A percentile compares a stretch with the other conserved stretches of the same genome.
Conservation (phyloP, 1,284 basidiomycete species). For the Puccinia horiana region DNA sequence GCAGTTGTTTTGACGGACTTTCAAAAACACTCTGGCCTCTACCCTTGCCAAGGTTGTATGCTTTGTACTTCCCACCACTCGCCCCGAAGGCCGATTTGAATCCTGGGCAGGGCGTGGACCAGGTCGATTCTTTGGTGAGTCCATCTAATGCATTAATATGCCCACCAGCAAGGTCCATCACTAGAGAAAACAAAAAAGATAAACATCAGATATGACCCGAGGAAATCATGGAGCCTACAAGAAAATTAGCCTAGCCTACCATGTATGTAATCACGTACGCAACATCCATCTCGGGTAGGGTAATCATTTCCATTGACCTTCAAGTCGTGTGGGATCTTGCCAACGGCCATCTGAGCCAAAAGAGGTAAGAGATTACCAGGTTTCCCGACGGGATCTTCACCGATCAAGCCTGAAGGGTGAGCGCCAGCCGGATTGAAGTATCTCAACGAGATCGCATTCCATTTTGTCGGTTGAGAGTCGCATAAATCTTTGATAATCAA, state of each 20-base stretch:
- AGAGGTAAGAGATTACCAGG: slow-evolving; percentile 94
- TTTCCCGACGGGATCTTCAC: slow-evolving; percentile 91
- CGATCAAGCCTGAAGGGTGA: slow-evolving; percentile 91
- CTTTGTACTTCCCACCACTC: slow-evolving; percentile 71
- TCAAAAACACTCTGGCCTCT: slow-evolving; percentile 87
- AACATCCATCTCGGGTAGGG: slow-evolving; percentile 92
- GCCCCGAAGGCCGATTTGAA: slow-evolving; percentile 57
- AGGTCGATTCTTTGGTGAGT: slow-evolving; percentile 68
- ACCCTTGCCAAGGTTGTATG: slow-evolving; percentile 95
- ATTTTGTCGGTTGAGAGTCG: slow-evolving; percentile 71
- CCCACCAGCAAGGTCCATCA: slow-evolving; percentile 90
- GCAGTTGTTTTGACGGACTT: background rate
- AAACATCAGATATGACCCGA: background rate
- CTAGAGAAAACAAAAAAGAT: slow-evolving; percentile 53
- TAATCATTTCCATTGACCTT: slow-evolving; percentile 98
- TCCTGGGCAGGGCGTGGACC: slow-evolving; percentile 57
- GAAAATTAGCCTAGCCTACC: slow-evolving; percentile 51
- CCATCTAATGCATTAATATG: slow-evolving; percentile 91
- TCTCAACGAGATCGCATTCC: slow-evolving; percentile 79
- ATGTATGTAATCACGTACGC: slow-evolving; percentile 96
- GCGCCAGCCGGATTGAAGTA: slow-evolving; percentile 94
- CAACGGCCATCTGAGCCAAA: slow-evolving; percentile 91
- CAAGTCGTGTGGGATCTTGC: slow-evolving; percentile 77
- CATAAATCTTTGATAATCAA: slow-evolving; percentile 86
- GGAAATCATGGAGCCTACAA: background rate